A percentile compares a stretch with the other conserved stretches of the same genome.
Conservation (phyloP, 805 yeast genomes). For the Lipomyces oligophaga region DNA sequence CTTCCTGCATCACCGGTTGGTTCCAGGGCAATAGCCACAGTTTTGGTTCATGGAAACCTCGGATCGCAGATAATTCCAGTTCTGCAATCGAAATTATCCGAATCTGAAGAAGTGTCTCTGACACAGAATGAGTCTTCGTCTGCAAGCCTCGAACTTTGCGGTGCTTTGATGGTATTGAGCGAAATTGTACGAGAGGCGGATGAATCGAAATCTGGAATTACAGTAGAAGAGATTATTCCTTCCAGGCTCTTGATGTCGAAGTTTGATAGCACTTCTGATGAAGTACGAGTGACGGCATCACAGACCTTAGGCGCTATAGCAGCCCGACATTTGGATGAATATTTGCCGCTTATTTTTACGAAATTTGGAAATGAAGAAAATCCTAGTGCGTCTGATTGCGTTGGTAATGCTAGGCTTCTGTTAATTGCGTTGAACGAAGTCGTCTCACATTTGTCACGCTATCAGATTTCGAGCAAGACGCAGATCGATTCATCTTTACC, state of each 20-base stretch:
- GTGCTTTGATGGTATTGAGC: constrained; percentile 19
- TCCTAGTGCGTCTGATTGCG: too few species aligned
- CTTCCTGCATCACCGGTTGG: constrained; percentile 22
- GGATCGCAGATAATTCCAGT: constrained; percentile 1
- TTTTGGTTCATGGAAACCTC: constrained; percentile 16
- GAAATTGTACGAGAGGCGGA: constrained; percentile 17
- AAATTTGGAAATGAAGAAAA: constrained; percentile 32
- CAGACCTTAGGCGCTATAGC: constrained; percentile 52
- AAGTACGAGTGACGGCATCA: constrained; percentile 47
- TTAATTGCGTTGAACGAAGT: constrained; percentile 38
- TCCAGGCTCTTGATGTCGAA: constrained; percentile 39
- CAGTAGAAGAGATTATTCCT: constrained; percentile 8
- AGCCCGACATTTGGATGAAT: constrained; percentile 40
- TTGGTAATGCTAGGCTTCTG: constrained; percentile 31
- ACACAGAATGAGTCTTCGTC: too few species aligned
- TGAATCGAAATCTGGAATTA: neutral
- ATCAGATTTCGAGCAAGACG: neutral
- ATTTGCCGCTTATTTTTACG: constrained; percentile 42
- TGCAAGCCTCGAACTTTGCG: too few species aligned
- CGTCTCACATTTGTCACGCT: neutral
- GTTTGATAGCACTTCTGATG: constrained; percentile 38
- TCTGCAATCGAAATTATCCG: constrained; percentile 2
- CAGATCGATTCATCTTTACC: constrained; percentile 4
- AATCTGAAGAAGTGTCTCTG: neutral
- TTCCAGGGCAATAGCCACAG: constrained; percentile 19